Evolutionary conservation across 257 asterid genomes (phyloP), one percentile per base, ranked within the genome.

Genomic region (Solanum verrucosum): DNA sequence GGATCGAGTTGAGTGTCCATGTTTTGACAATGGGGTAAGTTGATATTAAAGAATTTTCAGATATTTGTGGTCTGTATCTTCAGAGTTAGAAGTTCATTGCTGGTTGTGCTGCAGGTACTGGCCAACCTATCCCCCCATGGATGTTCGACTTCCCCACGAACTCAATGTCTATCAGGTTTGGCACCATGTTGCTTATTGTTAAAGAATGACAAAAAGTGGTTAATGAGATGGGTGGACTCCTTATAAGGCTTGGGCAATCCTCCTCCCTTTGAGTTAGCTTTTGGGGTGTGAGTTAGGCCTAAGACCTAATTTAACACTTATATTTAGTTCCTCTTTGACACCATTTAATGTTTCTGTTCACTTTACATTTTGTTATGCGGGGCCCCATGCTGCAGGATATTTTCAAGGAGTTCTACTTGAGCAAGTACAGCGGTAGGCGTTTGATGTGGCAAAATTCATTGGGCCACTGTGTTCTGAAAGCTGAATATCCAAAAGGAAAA

Each of bases 41-140:
- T 74, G 84, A 49, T 38, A 56, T 74, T 59, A 18, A 23, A n/a
- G 9, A 68, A 56, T 7, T 59, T 84, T 67, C 31, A 34, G 15
- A 16, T 79, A 29, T 82, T 52, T 20, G 31, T 82, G 86, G 70
- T 82, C 29, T 29, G 71, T 82, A 5, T 31, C 7, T 82, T 82
- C 85, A 67, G 52, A 86, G 59, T 35, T 38, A 31, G 83, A 78
- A 86, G 52, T 72, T 79, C 27, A 35, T 86, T 72, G 79, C 33
- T 91, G 79, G 52, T 87, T 86, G 73, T 59, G 42, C 73, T 92
- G 89, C 93, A 97, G 99, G 87, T 97, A 96, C 91, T 97, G 99
- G 99, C 99, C 99, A 87, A 97, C 99, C 42, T 97, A 97, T 92
- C 98, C 99, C 86, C 99, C 99, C 82, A 95, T 97, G 99, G 99